Evolutionary conservation across 345 rosid genomes (phyloP), one percentile per base, ranked within the genome.

Genomic region (Salix koriyanagi): DNA sequence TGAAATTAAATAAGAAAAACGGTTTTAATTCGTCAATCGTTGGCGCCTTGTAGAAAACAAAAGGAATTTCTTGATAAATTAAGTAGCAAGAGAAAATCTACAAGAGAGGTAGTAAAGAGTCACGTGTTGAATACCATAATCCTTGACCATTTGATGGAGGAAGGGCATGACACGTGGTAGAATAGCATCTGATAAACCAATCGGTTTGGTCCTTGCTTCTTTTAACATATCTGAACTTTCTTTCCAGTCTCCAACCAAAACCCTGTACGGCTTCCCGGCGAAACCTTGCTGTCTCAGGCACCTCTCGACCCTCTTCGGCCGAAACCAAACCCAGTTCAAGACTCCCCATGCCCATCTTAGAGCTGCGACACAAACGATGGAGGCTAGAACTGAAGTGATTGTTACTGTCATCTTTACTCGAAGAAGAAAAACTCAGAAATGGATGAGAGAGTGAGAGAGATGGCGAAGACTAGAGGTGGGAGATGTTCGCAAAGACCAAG

Each of bases 281-380:
- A 90, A 79, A 36, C 91, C 92, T 46, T 85, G 89, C 60, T 74
- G 60, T 81, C 79, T 85, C 28, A 90, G 76, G 61, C 14, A 62
- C 74, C 66, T 84, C 83, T 87, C 92, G 1, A 89, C 80, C 76
- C 48, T 83, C 85, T 70, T 86, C 0, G 91, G 94, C 76, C 66
- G 79, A 39, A 90, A 73, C 91, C 89, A 87, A 2, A 85, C 78
- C 88, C 87, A 78, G 30, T 81, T 79, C 70, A 83, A 37, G 3
- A 82, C 44, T 74, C 74, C 84, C 89, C 81, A 71, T 60, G 42
- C 79, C 70, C 73, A 16, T 1, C 67, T 28, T 12, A 73, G 19
- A 14, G 25, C 10, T 8, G 5, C 21, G 5, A 54, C 65, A 9
- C 52, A 18, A 19, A 50, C 2, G 3, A 66, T 13, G 4, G 72